Percentiles rank a stretch among this genome's conserved stretches.
These are phyloP conservation scores for Mrakia blollopis DNA, from an alignment of 768 basidiomycete species.

Conservation along the genomic window DNA sequence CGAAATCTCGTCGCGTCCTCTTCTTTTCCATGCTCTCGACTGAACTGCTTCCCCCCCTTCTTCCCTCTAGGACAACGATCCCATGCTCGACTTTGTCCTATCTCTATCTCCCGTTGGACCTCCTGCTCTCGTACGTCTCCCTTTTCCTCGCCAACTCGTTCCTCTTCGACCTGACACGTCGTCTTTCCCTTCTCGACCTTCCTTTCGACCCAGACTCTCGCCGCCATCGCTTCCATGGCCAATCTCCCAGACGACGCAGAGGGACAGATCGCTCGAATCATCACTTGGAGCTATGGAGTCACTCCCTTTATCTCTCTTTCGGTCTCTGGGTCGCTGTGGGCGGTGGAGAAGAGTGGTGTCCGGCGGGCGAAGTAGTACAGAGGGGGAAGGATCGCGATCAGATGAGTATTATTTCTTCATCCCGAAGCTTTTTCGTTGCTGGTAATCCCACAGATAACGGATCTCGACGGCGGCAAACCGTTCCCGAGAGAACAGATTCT, in stretches of 20 bases:
- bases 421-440: too few relatives aligned
- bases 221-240: constrained; percentile 40
- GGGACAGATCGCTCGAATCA: constrained; percentile 12
- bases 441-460: too few relatives aligned
- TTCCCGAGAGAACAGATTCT: too few relatives aligned
- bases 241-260: constrained; percentile 38
- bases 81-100: constrained; percentile 41
- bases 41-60: background rate
- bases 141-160: background rate
- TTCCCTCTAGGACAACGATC: constrained; percentile 20
- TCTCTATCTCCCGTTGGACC: constrained; percentile 41
- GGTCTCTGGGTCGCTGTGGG: background rate
- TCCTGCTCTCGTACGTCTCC: constrained; percentile 36
- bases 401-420: too few relatives aligned
- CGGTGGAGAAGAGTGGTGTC: background rate
- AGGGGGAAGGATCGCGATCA: too few relatives aligned
- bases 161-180: background rate
- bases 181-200: background rate
- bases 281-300: background rate
- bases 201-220: constrained; percentile 34
- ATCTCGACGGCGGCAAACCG: too few relatives aligned
- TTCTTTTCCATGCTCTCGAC: background rate
- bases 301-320: background rate
- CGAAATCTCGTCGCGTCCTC: too few relatives aligned
- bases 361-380: too few relatives aligned